Conservation (phyloP, 1,284 basidiomycete species). For the Apiotrichum veenhuisii region DNA sequence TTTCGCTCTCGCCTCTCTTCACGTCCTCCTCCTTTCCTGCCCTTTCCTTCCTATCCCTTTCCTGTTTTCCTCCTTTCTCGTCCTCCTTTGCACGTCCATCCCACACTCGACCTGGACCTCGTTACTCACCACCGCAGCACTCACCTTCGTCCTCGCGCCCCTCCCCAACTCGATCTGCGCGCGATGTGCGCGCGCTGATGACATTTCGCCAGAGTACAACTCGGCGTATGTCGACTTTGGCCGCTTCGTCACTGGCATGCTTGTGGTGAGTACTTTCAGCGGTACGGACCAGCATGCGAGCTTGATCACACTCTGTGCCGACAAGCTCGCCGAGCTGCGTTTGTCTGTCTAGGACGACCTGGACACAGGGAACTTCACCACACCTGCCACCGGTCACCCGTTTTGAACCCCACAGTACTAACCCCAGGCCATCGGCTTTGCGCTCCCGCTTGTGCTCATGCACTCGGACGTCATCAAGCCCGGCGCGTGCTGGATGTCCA, state of each 20-base stretch:
- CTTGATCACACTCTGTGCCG: not conserved
- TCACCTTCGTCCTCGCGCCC: constrained; percentile 92
- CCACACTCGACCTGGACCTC: too few species aligned
- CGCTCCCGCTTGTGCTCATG: constrained; percentile 84
- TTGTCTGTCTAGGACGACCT: too few species aligned
- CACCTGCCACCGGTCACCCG: too few species aligned
- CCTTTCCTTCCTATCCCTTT: not conserved
- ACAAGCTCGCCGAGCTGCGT: too few species aligned
- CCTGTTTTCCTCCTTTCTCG: too few species aligned
- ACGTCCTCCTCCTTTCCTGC: not conserved
- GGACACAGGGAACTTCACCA: too few species aligned
- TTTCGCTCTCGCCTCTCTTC: too few species aligned
- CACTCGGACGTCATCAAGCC: constrained; percentile 84
- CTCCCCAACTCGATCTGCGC: constrained; percentile 80
- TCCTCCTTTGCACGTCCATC: too few species aligned
- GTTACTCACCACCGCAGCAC: constrained; percentile 57
- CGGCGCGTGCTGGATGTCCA: constrained; percentile 88
- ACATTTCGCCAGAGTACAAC: constrained; percentile 57
- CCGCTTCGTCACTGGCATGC: constrained; percentile 83
- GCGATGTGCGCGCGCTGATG: constrained; percentile 54
- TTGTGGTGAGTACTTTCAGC: constrained; percentile 67
- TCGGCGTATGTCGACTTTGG: constrained; percentile 80
- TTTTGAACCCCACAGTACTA: not conserved
- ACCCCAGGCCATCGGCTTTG: constrained; percentile 67
- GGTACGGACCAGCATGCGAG: not conserved